These are phyloP conservation scores for Brassica cretica DNA, from an alignment of 345 rosid species.

Conservation along the genomic window DNA sequence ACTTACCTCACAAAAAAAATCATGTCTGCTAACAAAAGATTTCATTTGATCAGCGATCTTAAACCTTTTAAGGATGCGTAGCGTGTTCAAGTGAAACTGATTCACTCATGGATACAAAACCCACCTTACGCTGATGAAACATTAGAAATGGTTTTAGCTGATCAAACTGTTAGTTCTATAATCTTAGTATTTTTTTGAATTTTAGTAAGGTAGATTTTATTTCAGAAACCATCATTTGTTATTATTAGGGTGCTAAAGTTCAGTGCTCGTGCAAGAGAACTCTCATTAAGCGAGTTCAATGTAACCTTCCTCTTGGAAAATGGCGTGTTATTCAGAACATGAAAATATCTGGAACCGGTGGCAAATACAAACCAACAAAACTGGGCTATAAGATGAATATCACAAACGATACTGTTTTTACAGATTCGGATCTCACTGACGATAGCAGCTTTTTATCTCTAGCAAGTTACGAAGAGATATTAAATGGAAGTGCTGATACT, in stretches of 20 bases:
- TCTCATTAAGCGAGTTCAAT: too few species aligned
- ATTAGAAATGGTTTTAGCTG: not conserved
- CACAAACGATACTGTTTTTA: not conserved
- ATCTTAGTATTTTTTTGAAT: not conserved
- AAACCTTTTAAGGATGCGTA: not conserved
- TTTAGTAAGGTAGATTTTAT: too few species aligned
- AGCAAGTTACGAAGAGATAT: not conserved
- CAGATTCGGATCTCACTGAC: not conserved
- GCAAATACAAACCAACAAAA: not conserved
- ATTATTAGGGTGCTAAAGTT: too few species aligned
- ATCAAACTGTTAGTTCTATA: not conserved
- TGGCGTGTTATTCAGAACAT: not conserved
- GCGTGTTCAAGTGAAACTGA: not conserved
- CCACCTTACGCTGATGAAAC: not conserved
- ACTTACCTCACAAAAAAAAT: not conserved
- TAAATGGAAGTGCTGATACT: not conserved
- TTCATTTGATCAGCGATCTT: not conserved
- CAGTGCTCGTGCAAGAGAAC: too few species aligned
- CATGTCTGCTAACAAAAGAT: not conserved
- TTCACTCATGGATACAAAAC: not conserved
- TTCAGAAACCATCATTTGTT: too few species aligned
- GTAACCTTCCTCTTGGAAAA: too few species aligned
- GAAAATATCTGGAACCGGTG: not conserved
- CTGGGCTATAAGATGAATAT: not conserved
- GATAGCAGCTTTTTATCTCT: not conserved